Evolutionary conservation across 1,284 basidiomycete genomes (phyloP).

Genomic region (Austroboletus rostrupii): DNA sequence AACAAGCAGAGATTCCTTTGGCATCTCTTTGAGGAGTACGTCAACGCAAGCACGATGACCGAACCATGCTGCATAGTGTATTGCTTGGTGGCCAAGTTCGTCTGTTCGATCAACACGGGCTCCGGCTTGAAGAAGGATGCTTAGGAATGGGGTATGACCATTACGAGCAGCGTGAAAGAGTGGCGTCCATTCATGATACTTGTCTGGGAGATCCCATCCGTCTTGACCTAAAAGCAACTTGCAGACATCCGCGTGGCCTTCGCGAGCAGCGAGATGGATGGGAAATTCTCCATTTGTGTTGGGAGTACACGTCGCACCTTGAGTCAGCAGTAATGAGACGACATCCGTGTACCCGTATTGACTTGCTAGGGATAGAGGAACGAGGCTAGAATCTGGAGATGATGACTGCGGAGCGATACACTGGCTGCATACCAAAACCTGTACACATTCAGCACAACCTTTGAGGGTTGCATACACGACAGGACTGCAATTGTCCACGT

Average conservation of each 20-base stretch:
- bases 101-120: constrained; percentile 74
- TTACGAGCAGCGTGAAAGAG: constrained; percentile 93
- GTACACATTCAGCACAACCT: constrained; percentile 81
- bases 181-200: constrained; percentile 98
- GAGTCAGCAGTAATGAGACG: constrained; percentile 62
- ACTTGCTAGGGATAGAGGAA: constrained; percentile 88
- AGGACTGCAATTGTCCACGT: constrained; percentile 93
- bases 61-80: constrained; percentile 98
- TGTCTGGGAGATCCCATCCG: constrained; percentile 89
- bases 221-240: constrained; percentile 70
- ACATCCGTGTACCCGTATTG: constrained; percentile 88
- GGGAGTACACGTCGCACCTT: constrained; percentile 73
- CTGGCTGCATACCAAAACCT: constrained; percentile 67
- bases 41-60: constrained; percentile 82
- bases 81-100: constrained; percentile 82
- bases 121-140: constrained; percentile 75
- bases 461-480: constrained; percentile 89
- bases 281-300: constrained; percentile 96
- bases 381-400: constrained; percentile 64
- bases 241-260: constrained; percentile 86
- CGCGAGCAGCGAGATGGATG: constrained; percentile 95
- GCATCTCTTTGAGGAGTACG: constrained; percentile 58
- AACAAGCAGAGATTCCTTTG: constrained; percentile 18
- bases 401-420: constrained; percentile 43
- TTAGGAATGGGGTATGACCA: constrained; percentile 77